Base-by-base conservation (phyloP, 2,329 filamentous ascomycete genomes). In the Tolypocladium cylindrosporum region DNA sequence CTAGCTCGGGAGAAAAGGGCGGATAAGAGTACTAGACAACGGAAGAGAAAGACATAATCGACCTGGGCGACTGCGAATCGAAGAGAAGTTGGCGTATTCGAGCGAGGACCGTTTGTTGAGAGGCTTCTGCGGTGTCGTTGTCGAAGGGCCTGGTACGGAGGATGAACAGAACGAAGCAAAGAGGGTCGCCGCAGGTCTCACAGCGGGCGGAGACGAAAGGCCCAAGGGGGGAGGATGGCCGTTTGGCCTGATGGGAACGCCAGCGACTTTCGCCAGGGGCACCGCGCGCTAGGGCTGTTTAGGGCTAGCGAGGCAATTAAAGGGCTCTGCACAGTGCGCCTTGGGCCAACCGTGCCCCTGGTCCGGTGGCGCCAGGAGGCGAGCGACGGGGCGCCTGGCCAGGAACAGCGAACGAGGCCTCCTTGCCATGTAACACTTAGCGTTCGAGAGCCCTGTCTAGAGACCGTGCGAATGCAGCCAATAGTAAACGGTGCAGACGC, bases 1-100 rank as follows among this genome's bases (percentile, higher is more conserved):
- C 61, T 62, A 58, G 62, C 62, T 63, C 62, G 58, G 11, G 43
- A 62, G 64, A 64, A 39, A 53, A 56, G 50, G 34, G 31, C 48
- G 56, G 39, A 58, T 50, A 48, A 56, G 39, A 55, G 24, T 53
- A 64, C 60, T 62, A 63, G 63, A 65, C 54, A 57, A 56, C 61
- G 56, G 63, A 69, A 68, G 64, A 60, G 63, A 65, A 61, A 65
- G 66, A 72, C 71, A 74, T 74, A 62, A 67, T 74, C 71, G 66
- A 65, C 66, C 67, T 57, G 11, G 54, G 57, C 57, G 57, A 57
- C 55, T 54, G 21, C 58, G 57, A 65, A 62, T 54, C 56, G 60
- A 63, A 60, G 58, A 60, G 59, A 56, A 61, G 58, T 59, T 43
- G 53, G 31, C 41, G 48, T 60, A 55, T 37, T 52, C 31, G 43